Base-by-base conservation (phyloP, 164 flowering plant genomes). In the Aristolochia fimbriata region DNA sequence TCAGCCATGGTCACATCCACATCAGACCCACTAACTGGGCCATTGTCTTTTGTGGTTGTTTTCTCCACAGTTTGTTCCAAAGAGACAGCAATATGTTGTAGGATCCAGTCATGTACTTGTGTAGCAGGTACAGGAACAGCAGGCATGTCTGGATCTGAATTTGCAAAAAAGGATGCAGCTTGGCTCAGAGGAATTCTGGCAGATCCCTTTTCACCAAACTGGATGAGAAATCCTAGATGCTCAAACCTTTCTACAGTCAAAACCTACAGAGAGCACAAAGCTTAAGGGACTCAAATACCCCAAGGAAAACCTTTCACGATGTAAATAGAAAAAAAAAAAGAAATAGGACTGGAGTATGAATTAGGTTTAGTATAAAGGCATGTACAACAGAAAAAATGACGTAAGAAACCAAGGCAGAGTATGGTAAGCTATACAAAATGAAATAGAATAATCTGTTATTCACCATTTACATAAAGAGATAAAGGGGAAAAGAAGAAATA, bases 71-170 rank as follows among this genome's bases (percentile, higher is more conserved):
- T 77, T 65, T 75, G 81, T 62, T 88, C 93, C 69, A 86, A 77
- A 50, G 97, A 73, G 63, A 82, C 64, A 50, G 80, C 60, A 58
- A 94, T 81, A 68, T 77, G 81, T 68, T 88, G 81, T 46, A 80
- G 61, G 74, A 94, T 67, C 96, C 97, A 94, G 49, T 91, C 99
- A 84, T 83, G 96, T 65, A 88, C 90, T 73, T 85, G 95, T 47
- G 84, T 49, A 21, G 96, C 96, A 68, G 93, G 87, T 66, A 94
- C 92, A 68, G 95, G 93, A 61, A 77, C 88, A 59, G 97, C 96
- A 55, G 97, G 96, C 99, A 94, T 94, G 68, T 94, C 95, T 19
- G 96, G 96, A 78, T 94, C 97, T 47, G 97, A 91, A 80, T 94
- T 94, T 51, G 96, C 96, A 73, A 94, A 94, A 77, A 94, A 94